Base-by-base conservation (phyloP, 345 rosid species). In the Murraya koenigii region DNA sequence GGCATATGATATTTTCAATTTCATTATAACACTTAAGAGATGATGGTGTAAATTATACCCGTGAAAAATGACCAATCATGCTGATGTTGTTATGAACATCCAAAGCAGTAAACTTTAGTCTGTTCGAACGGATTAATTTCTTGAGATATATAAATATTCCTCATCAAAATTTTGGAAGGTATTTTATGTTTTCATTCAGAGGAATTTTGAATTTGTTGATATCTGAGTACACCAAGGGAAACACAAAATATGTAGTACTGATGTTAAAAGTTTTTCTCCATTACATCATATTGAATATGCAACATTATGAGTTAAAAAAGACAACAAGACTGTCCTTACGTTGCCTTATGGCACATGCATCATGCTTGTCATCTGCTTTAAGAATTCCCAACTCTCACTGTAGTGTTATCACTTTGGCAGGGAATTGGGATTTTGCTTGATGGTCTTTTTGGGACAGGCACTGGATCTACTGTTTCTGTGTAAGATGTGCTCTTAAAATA, bases 391-490 rank as follows among this genome's bases (percentile, higher is more conserved):
- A 13, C 17, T 44, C 49, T 44, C 20, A 52, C 56, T 17, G n/a
- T 52, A 47, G 60, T 23, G 54, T 14, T 52, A 25, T 67, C 69
- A 22, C 25, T 72, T 65, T 82, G 82, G 81, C 88, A 96, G 92
- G 99, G 99, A 23, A 90, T 96, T 52, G 99, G 99, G 52, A 85
- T 94, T 75, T 77, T 96, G 83, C 92, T 96, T 63, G 91, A 88
- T 81, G 99, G 99, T 73, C 90, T 96, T 23, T 96, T 90, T n/a
- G 99, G 99, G 69, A 92, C 99, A 39, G 77, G 89, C 84, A 92
- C 95, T 26, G 99, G 99, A 25, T 96, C 98, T 72, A 91, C 97
- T 5, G 97, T 96, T 76, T 86, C 97, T 2, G 92, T 93, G 99
- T 96, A 89, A 90, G 95, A 81, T 62, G 74, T 30, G 30, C 49